Evolutionary conservation across 768 basidiomycete species (phyloP).

Genomic region (Leucogyrophana mollusca): DNA sequence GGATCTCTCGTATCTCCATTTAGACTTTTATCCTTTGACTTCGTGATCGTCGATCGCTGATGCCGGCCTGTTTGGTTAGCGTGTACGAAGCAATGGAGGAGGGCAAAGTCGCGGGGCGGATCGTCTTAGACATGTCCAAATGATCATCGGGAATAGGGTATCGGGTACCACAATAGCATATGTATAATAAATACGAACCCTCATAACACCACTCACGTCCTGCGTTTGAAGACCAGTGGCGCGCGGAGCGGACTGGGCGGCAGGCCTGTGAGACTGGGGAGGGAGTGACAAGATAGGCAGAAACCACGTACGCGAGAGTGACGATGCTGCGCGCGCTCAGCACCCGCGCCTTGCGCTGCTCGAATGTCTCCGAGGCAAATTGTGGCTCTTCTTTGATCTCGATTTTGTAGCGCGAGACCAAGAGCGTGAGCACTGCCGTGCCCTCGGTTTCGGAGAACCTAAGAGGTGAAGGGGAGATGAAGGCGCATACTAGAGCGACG

Average conservation of each 20-base stretch:
- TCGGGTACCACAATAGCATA: too few relatives aligned
- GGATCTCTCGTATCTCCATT: not conserved
- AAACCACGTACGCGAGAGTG: conserved; percentile 44
- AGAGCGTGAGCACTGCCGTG: conserved; percentile 48
- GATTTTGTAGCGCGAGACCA: conserved; percentile 46
- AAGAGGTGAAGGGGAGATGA: too few relatives aligned
- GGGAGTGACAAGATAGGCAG: too few relatives aligned
- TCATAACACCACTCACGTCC: too few relatives aligned
- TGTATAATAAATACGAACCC: too few relatives aligned
- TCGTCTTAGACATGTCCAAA: conserved; percentile 36
- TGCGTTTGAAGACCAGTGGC: conserved; percentile 7
- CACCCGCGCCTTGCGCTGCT: conserved; percentile 42
- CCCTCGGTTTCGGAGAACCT: conserved; percentile 56
- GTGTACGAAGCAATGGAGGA: conserved; percentile 39
- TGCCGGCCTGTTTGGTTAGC: conserved; percentile 14
- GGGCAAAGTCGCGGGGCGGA: conserved; percentile 42
- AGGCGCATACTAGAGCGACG: not conserved
- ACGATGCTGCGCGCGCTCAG: conserved; percentile 34
- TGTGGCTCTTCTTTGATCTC: conserved; percentile 50
- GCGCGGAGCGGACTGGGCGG: conserved; percentile 3
- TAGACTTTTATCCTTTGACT: not conserved
- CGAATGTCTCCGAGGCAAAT: conserved; percentile 46
- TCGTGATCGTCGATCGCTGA: not conserved
- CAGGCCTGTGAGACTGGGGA: too few relatives aligned
- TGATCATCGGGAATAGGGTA: conserved; percentile 7